Base-by-base conservation (phyloP, 2,329 filamentous ascomycete species). In the Sclerotinia subarctica region DNA sequence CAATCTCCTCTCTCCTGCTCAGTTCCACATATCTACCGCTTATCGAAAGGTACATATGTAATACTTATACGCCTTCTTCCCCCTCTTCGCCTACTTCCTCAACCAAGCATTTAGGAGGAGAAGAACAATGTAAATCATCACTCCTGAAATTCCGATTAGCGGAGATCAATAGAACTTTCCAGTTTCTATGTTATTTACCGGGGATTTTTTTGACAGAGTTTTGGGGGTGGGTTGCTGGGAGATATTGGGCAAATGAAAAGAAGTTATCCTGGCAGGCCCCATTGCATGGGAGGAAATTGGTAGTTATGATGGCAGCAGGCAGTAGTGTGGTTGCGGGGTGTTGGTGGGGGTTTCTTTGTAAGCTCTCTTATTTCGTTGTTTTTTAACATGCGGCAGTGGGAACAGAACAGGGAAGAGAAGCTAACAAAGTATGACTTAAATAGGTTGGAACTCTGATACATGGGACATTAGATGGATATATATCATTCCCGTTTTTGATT, bases 401-500 rank as follows among this genome's bases (percentile, higher is more conserved):
- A 49, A 8, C 6, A 8, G 38, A 42, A 42, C 19, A 49, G 10
- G 21, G n/a, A 21, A 1, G 19, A 38, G 53, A 17, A 32, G 29
- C 52, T 54, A 11, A 54, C 21, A 13, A 6, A 42, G 6, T 5
- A n/a, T 32, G 26, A 13, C 10, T 4, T 5, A 24, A 26, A 24
- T 56, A 56, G 53, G 53, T 38, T 56, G 53, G 53, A 56, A 56
- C 15, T 56, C 53, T 24, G 21, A 56, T n/a, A 56, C 21, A 11
- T 56, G 53, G 53, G 53, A 56, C 13, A 24, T 56, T 38, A 11
- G 32, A 56, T 56, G 53, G 53, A 56, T 56, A 38, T 56, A 56
- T 56, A 3, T 56, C 5, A 56, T 56, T 15, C 53, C 32, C 2
- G 2, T 38, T 38, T 56, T 38, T 38, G 53, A 56, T 56, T 24